Evolutionary conservation across 2,329 filamentous ascomycete genomes (phyloP), one percentile per base, ranked within the genome.

Genomic region (Tolypocladium ophioglossoides): DNA sequence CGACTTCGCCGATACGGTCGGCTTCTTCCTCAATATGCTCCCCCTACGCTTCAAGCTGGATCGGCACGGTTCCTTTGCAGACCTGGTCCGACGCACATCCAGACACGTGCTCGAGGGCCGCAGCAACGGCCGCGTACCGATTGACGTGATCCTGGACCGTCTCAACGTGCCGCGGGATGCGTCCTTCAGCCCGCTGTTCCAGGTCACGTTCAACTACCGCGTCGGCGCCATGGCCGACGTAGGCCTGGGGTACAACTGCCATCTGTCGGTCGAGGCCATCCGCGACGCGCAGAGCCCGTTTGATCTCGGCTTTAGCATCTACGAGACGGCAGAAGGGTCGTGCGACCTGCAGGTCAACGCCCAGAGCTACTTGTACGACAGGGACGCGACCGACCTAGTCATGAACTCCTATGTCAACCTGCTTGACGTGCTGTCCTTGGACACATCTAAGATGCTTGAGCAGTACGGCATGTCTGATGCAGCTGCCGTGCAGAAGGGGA

Each of bases 151-250:
- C 0, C 63, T 78, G 0, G 62, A 72, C 2, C 66, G 74, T 44
- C 62, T 79, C 1, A 64, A 69, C 11, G 66, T 75, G 0, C 59
- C 66, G 0, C 65, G 75, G 7, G 72, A 72, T 1, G 57, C 70
- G 0, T 59, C 64, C 0, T 58, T 72, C 53, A 72, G 57, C 30
- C 76, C 77, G 0, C 50, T 80, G 0, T 78, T 78, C 62, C 77
- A 79, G 54, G 68, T 64, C 0, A 70, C 74, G 22, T 58, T 79
- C 40, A 70, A 80, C 61, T 79, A 79, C 58, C 67, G 73, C 7
- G 68, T 68, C 34, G 64, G 63, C 0, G 54, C 59, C 1, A 58
- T 63, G 5, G 57, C 68, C 47, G 57, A 64, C 58, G 37, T 68
- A 2, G 41, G 57, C 8, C 59, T 62, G 47, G 58, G 63, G 8